Conservation (phyloP, 345 rosid genomes). For the Turnera subulata region DNA sequence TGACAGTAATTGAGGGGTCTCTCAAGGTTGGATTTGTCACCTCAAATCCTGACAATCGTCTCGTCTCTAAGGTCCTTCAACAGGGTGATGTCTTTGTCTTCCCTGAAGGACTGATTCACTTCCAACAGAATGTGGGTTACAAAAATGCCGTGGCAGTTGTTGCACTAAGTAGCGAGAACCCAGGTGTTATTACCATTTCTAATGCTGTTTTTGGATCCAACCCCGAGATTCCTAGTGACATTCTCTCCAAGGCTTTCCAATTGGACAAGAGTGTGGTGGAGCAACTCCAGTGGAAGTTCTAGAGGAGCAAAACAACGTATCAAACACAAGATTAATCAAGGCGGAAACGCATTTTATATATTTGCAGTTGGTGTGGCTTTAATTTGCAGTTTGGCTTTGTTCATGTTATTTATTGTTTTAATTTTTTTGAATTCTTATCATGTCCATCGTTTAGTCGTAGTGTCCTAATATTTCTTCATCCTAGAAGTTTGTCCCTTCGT, state of each 20-base stretch:
- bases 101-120: slow-evolving; percentile 6
- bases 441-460: too few relatives aligned
- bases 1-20: slow-evolving; percentile 2
- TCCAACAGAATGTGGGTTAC: neutral
- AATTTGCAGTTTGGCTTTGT: too few relatives aligned
- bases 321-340: too few relatives aligned
- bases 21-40: slow-evolving; percentile 7
- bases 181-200: slow-evolving; percentile 5
- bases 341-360: too few relatives aligned
- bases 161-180: slow-evolving; percentile 10
- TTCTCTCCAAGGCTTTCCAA: slow-evolving; percentile 10
- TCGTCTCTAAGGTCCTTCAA: neutral
- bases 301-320: too few relatives aligned
- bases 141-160: neutral
- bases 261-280: slow-evolving; percentile 3
- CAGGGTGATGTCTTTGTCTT: slow-evolving; percentile 13
- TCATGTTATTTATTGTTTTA: too few relatives aligned
- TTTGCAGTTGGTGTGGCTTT: too few relatives aligned
- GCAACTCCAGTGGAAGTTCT: too few relatives aligned
- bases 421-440: too few relatives aligned
- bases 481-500: too few relatives aligned
- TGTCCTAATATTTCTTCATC: too few relatives aligned
- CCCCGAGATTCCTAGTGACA: neutral
- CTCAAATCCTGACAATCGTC: slow-evolving; percentile 9
- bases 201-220: slow-evolving; percentile 8